Conservation (phyloP, 1,139 yeast species). For the Geotrichum macrosporum region DNA sequence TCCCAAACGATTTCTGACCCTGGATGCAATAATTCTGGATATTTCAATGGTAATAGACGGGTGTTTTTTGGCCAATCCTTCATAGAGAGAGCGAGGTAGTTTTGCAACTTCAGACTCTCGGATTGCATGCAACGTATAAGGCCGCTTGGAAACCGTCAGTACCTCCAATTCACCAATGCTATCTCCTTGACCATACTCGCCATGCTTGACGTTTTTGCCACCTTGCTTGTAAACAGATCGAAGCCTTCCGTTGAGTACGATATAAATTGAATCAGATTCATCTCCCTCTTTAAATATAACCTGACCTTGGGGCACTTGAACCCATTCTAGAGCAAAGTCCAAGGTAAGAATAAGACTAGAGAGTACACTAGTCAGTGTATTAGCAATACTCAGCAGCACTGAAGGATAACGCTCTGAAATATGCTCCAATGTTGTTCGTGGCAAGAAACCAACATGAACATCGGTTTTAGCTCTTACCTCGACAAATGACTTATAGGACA, state of each 20-base stretch:
- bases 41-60: constrained; percentile 91
- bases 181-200: constrained; percentile 91
- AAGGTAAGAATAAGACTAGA: constrained; percentile 66
- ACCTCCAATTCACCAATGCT: constrained; percentile 95
- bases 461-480: constrained; percentile 57
- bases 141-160: constrained; percentile 72
- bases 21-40: constrained; percentile 78
- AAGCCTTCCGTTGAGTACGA: constrained; percentile 84
- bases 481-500: constrained; percentile 77
- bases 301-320: constrained; percentile 81
- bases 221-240: constrained; percentile 50
- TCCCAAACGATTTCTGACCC: constrained; percentile 43
- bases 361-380: constrained; percentile 59
- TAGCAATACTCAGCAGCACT: constrained; percentile 73
- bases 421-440: constrained; percentile 58
- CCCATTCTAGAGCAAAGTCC: constrained; percentile 94
- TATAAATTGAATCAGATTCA: constrained; percentile 85
- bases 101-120: constrained; percentile 92
- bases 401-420: constrained; percentile 72
- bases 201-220: constrained; percentile 40
- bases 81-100: constrained; percentile 85
- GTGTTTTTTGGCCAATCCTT: constrained; percentile 72
- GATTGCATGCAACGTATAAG: constrained; percentile 74
- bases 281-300: constrained; percentile 78
- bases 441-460: constrained; percentile 65